phyloP scores from a whole-genome alignment of 2,329 filamentous ascomycete species.

The Fusarium burgessii region DNA sequence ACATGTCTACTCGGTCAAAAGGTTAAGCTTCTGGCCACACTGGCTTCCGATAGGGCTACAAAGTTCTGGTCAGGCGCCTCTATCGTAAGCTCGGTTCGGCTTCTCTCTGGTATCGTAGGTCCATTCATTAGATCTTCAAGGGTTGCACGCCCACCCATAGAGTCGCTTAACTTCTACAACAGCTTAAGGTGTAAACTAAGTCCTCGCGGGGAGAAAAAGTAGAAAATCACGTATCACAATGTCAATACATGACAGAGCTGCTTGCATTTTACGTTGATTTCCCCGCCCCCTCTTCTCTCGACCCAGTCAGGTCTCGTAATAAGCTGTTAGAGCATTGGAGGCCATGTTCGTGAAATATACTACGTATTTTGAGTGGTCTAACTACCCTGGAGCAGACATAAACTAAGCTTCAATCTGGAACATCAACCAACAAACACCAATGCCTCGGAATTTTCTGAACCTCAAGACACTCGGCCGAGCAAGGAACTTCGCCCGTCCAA shows the following conservation, averaged over 20 bases:
- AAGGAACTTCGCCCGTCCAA: background rate
- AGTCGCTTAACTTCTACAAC: background rate
- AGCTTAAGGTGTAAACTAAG: background rate
- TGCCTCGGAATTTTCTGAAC: background rate
- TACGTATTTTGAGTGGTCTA: background rate
- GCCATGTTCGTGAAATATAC: too few relatives aligned
- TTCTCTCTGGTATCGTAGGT: background rate
- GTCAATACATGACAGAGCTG: background rate
- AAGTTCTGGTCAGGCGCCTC: slow-evolving; percentile 11
- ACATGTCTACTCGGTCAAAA: background rate
- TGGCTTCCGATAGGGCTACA: slow-evolving; percentile 14
- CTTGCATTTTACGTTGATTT: background rate
- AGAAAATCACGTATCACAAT: background rate
- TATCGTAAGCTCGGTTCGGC: background rate
- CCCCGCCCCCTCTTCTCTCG: background rate
- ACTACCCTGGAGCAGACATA: background rate
- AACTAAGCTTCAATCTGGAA: background rate
- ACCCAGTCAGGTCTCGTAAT: background rate
- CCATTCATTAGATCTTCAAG: background rate
- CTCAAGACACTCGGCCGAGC: slow-evolving; percentile 21
- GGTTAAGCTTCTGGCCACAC: slow-evolving; percentile 7
- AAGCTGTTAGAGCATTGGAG: background rate
- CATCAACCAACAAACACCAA: background rate
- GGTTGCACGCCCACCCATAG: background rate
- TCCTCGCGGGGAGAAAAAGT: background rate